Percentiles rank a stretch among this genome's conserved stretches.
These are phyloP conservation scores for Cladosporium sp. DNA, from an alignment of 2,329 filamentous ascomycete species.

Conservation along the genomic window DNA sequence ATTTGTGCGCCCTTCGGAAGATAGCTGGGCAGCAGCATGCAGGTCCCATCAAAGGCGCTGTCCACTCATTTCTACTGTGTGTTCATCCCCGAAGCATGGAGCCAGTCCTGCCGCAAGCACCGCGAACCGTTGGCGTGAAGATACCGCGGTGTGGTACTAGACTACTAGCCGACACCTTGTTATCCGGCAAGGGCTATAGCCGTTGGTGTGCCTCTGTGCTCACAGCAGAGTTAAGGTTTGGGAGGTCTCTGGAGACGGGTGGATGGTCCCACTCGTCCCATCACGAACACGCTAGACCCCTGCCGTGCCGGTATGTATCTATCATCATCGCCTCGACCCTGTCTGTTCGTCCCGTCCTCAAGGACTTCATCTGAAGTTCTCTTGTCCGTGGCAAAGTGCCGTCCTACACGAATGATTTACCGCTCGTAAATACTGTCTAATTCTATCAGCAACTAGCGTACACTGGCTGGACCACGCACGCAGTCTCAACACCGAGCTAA, in stretches of 20 bases:
- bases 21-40: constrained; percentile 9
- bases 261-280: constrained; percentile 1
- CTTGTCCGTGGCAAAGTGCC: not conserved
- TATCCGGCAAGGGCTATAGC: constrained; percentile 13
- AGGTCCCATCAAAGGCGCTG: constrained; percentile 3
- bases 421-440: constrained; percentile 9
- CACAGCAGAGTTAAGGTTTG: constrained; percentile 7
- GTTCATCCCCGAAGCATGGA: constrained; percentile 1
- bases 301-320: constrained; percentile 6
- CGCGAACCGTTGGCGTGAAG: constrained; percentile 17
- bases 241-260: constrained; percentile 3
- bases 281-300: constrained; percentile 4
- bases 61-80: not conserved
- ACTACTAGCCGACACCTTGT: constrained; percentile 8
- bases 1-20: constrained; percentile 2
- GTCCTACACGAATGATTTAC: not conserved
- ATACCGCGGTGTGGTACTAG: constrained; percentile 9
- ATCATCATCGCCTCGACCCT: constrained; percentile 6
- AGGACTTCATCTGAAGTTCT: constrained; percentile 3
- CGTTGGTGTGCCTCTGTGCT: constrained; percentile 11
- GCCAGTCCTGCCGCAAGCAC: constrained; percentile 1
- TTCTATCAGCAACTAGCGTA: not conserved
- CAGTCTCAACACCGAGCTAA: not conserved
- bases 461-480: constrained; percentile 15
- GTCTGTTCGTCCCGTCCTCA: not conserved